Base-by-base conservation (phyloP, 305 asterid species). In the Rubia balearica region DNA sequence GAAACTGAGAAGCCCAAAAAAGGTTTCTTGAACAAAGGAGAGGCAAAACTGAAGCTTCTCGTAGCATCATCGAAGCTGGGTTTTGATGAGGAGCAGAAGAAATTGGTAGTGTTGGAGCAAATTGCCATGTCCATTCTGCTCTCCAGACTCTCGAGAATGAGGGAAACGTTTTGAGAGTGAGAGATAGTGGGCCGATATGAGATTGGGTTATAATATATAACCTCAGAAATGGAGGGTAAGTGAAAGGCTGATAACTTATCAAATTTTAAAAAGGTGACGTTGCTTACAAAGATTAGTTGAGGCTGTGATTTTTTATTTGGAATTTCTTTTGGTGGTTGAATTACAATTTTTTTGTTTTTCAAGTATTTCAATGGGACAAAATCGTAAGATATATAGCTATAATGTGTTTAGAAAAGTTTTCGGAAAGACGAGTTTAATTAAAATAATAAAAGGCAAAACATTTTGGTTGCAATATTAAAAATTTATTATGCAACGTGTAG, bases 51-150 rank as follows among this genome's bases (percentile, higher is more conserved):
- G 53, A 84, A 76, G 73, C 69, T 83, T 65, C 70, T 74, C 75
- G 77, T 68, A 82, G 62, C 38, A 85, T 43, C 43, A 56, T 45
- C 42, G 43, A 17, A 70, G 53, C 42, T 69, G 71, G 74, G 71
- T 75, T 46, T 79, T 46, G 68, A 48, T 14, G 69, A 75, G 6
- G 68, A 71, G 6, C 71, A 71, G 71, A 72, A 75, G 6, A 85
- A 71, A 64, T 38, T 69, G 33, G 81, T 69, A 71, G 86, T 73
- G 62, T 70, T 73, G 14, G 88, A 81, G 53, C 85, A 82, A 65
- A 84, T 74, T 66, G 93, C 83, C 88, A 86, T 91, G 79, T 94
- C 97, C 96, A 86, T 89, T 80, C 81, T 78, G 81, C 69, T 65
- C 38, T 74, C 40, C 43, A 41, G 79, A 76, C 75, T 66, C 62